A percentile compares a stretch with the other conserved stretches of the same genome.
phyloP scores from a whole-genome alignment of 768 basidiomycete species.

The Hygrophorus russula region DNA sequence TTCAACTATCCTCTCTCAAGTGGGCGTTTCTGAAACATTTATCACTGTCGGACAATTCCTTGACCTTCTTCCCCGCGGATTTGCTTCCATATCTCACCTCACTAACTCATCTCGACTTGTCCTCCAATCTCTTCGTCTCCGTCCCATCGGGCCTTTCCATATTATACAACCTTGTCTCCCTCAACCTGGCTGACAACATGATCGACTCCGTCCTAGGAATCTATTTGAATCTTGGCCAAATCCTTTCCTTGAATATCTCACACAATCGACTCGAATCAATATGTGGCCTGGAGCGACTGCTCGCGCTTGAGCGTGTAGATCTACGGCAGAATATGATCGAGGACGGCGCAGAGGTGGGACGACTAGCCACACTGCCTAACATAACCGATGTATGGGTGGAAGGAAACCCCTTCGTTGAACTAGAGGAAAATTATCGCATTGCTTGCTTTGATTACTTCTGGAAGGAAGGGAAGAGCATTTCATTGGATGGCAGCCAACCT shows the following conservation, averaged over 20 bases:
- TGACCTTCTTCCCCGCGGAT: constrained; percentile 70
- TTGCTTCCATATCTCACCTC: constrained; percentile 57
- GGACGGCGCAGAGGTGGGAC: constrained; percentile 77
- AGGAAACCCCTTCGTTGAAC: constrained; percentile 71
- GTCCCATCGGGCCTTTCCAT: constrained; percentile 67
- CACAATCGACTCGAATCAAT: constrained; percentile 89
- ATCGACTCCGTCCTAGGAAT: constrained; percentile 92
- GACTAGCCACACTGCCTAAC: constrained; percentile 70
- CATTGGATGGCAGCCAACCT: constrained; percentile 65
- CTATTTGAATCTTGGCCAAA: constrained; percentile 67
- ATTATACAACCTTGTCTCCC: constrained; percentile 74
- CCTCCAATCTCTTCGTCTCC: constrained; percentile 83
- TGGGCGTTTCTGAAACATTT: constrained; percentile 74
- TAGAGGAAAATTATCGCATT: constrained; percentile 64
- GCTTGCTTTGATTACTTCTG: constrained; percentile 77
- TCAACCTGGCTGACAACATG: constrained; percentile 96
- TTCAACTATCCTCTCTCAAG: constrained; percentile 42
- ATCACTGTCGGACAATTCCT: constrained; percentile 66
- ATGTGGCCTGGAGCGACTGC: constrained; percentile 86
- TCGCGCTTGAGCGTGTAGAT: constrained; percentile 77
- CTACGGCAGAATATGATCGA: constrained; percentile 69
- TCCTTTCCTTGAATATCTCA: constrained; percentile 70
- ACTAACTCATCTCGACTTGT: constrained; percentile 78
- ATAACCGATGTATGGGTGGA: constrained; percentile 74
- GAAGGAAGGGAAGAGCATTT: constrained; percentile 69